Evolutionary conservation across 768 basidiomycete species (phyloP).

Genomic region (Tricholomella constricta): DNA sequence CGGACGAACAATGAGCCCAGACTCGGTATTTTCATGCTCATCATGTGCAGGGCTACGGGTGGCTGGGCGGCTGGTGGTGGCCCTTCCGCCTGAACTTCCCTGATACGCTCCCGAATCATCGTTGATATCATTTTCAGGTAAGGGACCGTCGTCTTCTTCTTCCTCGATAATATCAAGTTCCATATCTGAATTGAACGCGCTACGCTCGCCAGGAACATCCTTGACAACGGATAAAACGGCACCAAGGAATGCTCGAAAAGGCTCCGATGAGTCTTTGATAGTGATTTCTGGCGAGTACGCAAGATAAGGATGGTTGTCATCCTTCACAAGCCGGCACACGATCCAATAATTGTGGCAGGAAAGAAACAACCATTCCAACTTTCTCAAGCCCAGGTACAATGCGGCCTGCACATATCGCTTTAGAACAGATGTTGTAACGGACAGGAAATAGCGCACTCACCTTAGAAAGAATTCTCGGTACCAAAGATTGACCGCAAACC

Average conservation of each 20-base stretch:
- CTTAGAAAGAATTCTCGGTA: too few relatives aligned
- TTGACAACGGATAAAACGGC: slow-evolving; percentile 20
- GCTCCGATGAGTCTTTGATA: slow-evolving; percentile 19
- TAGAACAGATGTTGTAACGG: slow-evolving; percentile 7
- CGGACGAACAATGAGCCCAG: neutral
- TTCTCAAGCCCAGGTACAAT: slow-evolving; percentile 19
- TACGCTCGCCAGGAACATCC: slow-evolving; percentile 12
- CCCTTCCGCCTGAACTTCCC: slow-evolving; percentile 7
- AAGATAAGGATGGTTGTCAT: slow-evolving; percentile 19
- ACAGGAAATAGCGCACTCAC: slow-evolving; percentile 9
- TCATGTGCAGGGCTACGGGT: slow-evolving; percentile 9
- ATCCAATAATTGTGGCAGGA: slow-evolving; percentile 24
- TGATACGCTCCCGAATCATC: slow-evolving; percentile 16
- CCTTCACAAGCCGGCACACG: slow-evolving; percentile 24
- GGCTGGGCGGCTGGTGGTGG: neutral
- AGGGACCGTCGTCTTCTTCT: slow-evolving; percentile 21
- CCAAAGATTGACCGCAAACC: too few relatives aligned
- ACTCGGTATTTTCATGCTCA: neutral
- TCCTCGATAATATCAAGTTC: slow-evolving; percentile 19
- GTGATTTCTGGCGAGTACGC: slow-evolving; percentile 21
- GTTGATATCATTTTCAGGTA: slow-evolving; percentile 12
- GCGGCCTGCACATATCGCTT: slow-evolving; percentile 19
- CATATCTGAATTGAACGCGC: slow-evolving; percentile 15
- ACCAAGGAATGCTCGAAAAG: slow-evolving; percentile 21
- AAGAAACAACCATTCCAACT: slow-evolving; percentile 21